Evolutionary conservation across 2,329 filamentous ascomycete species (phyloP).

Genomic region (Onygenales sp.): DNA sequence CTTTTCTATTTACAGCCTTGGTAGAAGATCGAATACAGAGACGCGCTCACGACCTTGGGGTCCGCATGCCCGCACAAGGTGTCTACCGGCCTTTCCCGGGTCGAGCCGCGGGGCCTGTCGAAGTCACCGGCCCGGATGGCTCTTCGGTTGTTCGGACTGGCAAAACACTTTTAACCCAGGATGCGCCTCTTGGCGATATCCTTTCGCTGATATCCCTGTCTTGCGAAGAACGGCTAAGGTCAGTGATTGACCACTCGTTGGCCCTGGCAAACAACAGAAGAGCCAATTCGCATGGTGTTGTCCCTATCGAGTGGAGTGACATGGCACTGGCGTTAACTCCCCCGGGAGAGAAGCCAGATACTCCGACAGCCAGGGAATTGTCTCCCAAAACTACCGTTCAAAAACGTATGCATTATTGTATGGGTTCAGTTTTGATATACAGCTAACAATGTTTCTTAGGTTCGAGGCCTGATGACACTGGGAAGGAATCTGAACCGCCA

Average conservation of each 20-base stretch:
- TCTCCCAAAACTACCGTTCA: slow-evolving; percentile 18
- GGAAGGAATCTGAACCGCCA: slow-evolving; percentile 18
- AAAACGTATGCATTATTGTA: slow-evolving; percentile 27
- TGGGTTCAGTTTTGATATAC: slow-evolving; percentile 16
- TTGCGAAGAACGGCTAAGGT: slow-evolving; percentile 67
- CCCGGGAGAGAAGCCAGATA: slow-evolving; percentile 26
- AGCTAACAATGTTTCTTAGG: slow-evolving; percentile 21
- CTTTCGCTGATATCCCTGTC: slow-evolving; percentile 74
- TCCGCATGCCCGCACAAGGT: slow-evolving; percentile 50
- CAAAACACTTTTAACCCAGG: slow-evolving; percentile 63
- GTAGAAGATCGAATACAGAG: slow-evolving; percentile 48
- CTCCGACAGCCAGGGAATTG: not conserved
- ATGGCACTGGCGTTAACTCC: slow-evolving; percentile 49
- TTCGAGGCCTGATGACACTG: slow-evolving; percentile 26
- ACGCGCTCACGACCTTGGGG: slow-evolving; percentile 48
- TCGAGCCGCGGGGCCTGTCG: slow-evolving; percentile 31
- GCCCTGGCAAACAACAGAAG: slow-evolving; percentile 62
- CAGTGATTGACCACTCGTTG: slow-evolving; percentile 67
- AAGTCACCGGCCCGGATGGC: slow-evolving; percentile 52
- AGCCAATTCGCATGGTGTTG: slow-evolving; percentile 66
- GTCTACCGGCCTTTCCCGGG: slow-evolving; percentile 32
- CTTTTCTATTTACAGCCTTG: slow-evolving; percentile 59
- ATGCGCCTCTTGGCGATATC: slow-evolving; percentile 67
- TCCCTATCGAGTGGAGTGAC: slow-evolving; percentile 67
- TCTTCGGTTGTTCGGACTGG: slow-evolving; percentile 54